Evolutionary conservation across 331 rosid species (phyloP).

Genomic region (Pyrus hybrid): DNA sequence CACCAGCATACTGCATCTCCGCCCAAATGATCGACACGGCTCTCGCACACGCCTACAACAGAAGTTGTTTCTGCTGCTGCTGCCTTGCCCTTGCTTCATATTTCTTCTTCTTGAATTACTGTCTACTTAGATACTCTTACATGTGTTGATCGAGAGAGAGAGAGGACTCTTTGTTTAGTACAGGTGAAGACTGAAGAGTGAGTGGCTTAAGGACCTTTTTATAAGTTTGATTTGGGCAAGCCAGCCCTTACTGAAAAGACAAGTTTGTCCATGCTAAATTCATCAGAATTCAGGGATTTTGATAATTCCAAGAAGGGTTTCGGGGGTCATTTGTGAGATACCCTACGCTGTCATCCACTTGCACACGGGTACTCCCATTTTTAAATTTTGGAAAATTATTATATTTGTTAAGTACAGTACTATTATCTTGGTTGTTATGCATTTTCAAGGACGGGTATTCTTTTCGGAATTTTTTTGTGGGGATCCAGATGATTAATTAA

Average conservation of each 20-base stretch:
- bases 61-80: slow-evolving; percentile 7
- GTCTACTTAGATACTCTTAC: neutral
- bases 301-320: neutral
- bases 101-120: neutral
- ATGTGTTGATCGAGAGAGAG: neutral
- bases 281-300: neutral
- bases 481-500: no score
- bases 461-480: rapidly evolving
- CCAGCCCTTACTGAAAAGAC: neutral
- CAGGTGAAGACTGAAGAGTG: neutral
- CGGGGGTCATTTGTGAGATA: neutral
- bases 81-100: neutral
- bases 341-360: neutral
- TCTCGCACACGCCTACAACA: slow-evolving; percentile 17
- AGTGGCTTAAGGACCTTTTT: neutral
- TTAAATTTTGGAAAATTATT: no score
- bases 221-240: neutral
- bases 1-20: slow-evolving; percentile 44
- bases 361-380: neutral
- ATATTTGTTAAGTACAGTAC: no score
- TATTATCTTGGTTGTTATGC: no score
- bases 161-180: neutral
- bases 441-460: no score
- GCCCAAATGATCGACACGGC: slow-evolving; percentile 41
- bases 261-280: neutral